These are phyloP conservation scores for Debaryomyces tyrocola DNA, from an alignment of 805 yeast genomes.

Conservation along the genomic window DNA sequence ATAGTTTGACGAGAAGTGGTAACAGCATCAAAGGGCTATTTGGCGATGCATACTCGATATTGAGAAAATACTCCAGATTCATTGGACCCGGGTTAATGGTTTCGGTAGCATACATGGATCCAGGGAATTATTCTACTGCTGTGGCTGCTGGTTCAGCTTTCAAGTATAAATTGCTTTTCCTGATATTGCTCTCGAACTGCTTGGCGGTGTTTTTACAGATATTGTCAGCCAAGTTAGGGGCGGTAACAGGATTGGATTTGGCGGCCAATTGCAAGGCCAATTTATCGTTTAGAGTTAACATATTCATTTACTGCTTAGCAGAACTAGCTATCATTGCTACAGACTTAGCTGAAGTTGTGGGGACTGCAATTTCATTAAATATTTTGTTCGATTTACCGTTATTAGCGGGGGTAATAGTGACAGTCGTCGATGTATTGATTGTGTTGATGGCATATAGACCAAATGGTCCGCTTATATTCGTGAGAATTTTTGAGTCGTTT, in stretches of 20 bases:
- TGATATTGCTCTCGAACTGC: conserved; percentile 72
- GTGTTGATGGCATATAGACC: conserved; percentile 76
- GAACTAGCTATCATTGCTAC: conserved; percentile 90
- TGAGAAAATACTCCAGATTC: conserved; percentile 61
- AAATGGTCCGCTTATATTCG: conserved; percentile 71
- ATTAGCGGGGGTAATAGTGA: conserved; percentile 70
- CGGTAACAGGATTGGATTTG: conserved; percentile 85
- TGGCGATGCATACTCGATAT: conserved; percentile 4
- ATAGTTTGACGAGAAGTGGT: too few relatives aligned
- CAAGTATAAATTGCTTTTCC: conserved; percentile 69
- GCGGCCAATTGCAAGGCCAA: conserved; percentile 80
- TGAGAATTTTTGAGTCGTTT: conserved; percentile 74
- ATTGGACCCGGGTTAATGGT: conserved; percentile 89
- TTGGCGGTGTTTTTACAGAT: conserved; percentile 84
- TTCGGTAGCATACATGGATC: conserved; percentile 90
- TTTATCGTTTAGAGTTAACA: conserved; percentile 66
- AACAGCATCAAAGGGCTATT: neutral
- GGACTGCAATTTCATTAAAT: conserved; percentile 83
- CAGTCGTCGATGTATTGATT: conserved; percentile 78
- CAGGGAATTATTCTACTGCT: conserved; percentile 90
- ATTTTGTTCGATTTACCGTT: conserved; percentile 76
- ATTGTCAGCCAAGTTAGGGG: conserved; percentile 80
- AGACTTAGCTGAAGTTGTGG: conserved; percentile 91
- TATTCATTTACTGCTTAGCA: conserved; percentile 65
- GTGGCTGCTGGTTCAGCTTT: conserved; percentile 85